Conservation (phyloP, 83 land plant genomes). For the Thuja plicata region DNA sequence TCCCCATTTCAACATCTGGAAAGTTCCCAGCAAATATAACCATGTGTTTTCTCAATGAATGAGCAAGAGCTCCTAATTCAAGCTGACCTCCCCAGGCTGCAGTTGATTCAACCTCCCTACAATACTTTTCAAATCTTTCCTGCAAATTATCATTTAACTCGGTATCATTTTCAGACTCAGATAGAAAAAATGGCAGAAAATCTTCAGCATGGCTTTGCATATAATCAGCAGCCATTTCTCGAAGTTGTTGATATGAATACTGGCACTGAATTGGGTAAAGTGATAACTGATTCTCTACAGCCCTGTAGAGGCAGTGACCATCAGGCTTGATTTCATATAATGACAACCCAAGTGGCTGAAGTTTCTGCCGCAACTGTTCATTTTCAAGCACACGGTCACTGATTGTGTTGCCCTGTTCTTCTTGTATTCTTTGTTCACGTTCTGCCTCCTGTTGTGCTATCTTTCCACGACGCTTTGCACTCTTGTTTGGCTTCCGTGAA, state of each 20-base stretch:
- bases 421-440: conserved; percentile 85
- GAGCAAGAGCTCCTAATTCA: conserved; percentile 84
- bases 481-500: conserved; percentile 55
- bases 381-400: conserved; percentile 73
- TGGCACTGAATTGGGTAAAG: conserved; percentile 42
- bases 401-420: conserved; percentile 73
- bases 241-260: conserved; percentile 63
- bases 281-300: conserved; percentile 88
- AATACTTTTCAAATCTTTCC: conserved; percentile 73
- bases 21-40: conserved; percentile 67
- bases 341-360: conserved; percentile 76
- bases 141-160: conserved; percentile 27
- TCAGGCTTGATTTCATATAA: conserved; percentile 91
- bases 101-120: conserved; percentile 81
- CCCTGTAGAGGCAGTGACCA: conserved; percentile 94
- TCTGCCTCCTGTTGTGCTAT: conserved; percentile 90
- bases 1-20: conserved; percentile 96
- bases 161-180: conserved; percentile 51
- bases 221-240: conserved; percentile 79
- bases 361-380: conserved; percentile 58
- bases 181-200: conserved; percentile 78
- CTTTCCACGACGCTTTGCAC: conserved; percentile 64
- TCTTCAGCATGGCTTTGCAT: conserved; percentile 72
- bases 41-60: conserved; percentile 78
- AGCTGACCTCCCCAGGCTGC: conserved; percentile 98